Conservation (phyloP, 495 filamentous ascomycete species). For the Talaromyces borbonicus region DNA sequence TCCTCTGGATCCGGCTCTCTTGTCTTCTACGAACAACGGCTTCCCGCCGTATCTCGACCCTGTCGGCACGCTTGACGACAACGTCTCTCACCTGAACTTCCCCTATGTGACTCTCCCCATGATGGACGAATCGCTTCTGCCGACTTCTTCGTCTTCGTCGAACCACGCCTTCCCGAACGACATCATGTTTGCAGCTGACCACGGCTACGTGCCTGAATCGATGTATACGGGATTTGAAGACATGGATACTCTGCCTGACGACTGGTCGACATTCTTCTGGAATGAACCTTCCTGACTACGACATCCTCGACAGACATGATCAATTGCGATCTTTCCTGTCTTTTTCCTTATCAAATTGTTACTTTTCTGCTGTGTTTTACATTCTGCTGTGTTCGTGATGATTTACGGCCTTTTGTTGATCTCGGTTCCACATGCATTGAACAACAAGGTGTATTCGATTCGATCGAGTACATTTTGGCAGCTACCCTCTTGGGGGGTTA, state of each 20-base stretch:
- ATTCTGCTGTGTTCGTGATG: background rate
- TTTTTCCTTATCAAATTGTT: background rate
- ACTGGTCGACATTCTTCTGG: constrained; percentile 10
- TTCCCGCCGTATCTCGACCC: background rate
- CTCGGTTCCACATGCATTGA: constrained; percentile 1
- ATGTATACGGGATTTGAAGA: constrained; percentile 9
- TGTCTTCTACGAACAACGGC: background rate
- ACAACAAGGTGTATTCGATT: background rate
- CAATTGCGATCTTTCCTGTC: background rate
- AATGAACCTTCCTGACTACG: background rate
- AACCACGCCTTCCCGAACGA: constrained; percentile 2
- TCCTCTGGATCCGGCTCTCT: background rate
- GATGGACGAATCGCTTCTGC: constrained; percentile 2
- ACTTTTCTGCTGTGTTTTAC: background rate
- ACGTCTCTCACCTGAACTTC: background rate
- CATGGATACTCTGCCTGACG: constrained; percentile 9
- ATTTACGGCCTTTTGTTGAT: constrained; percentile 3
- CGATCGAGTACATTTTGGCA: background rate
- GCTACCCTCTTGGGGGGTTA: background rate
- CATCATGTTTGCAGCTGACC: constrained; percentile 5
- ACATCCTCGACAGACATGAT: background rate
- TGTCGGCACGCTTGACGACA: background rate
- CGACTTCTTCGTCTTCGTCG: background rate
- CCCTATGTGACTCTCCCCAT: constrained; percentile 5
- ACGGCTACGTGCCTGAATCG: constrained; percentile 4